These are phyloP conservation scores for Cutaneotrichosporon sp. DNA, from an alignment of 1,284 basidiomycete species.

Conservation along the genomic window DNA sequence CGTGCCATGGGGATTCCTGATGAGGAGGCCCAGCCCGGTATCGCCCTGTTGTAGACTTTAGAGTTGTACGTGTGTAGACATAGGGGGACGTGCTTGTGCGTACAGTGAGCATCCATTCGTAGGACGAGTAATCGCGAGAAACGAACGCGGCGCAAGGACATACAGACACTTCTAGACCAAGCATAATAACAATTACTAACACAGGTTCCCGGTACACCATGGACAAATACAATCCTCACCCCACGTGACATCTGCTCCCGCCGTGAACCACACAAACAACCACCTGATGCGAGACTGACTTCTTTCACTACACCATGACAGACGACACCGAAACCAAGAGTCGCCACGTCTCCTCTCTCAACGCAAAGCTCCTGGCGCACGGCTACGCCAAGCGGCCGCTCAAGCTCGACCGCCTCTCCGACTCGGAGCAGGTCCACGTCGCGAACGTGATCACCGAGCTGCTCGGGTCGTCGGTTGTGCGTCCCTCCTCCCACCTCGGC, in stretches of 20 bases:
- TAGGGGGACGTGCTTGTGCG: neutral
- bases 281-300: slow-evolving; percentile 10
- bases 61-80: slow-evolving; percentile 7
- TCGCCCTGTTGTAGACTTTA: slow-evolving; percentile 16
- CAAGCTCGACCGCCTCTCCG: slow-evolving; percentile 62
- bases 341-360: slow-evolving; percentile 60
- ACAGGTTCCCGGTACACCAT: too few species aligned
- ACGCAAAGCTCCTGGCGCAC: slow-evolving; percentile 74
- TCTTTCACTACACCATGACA: slow-evolving; percentile 10
- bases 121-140: too few species aligned
- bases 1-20: slow-evolving; percentile 40
- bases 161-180: too few species aligned
- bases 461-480: slow-evolving; percentile 73
- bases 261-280: slow-evolving; percentile 10
- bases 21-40: slow-evolving; percentile 24
- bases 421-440: slow-evolving; percentile 64
- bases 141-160: too few species aligned
- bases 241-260: slow-evolving; percentile 3
- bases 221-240: too few species aligned
- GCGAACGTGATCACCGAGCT: slow-evolving; percentile 76
- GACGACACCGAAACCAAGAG: neutral
- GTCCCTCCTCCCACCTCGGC: slow-evolving; percentile 46
- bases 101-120: too few species aligned
- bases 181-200: too few species aligned
- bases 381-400: slow-evolving; percentile 66